These are phyloP conservation scores for Limnomonas spitsbergensis DNA, from an alignment of 139 green algal genomes.

Conservation along the genomic window DNA sequence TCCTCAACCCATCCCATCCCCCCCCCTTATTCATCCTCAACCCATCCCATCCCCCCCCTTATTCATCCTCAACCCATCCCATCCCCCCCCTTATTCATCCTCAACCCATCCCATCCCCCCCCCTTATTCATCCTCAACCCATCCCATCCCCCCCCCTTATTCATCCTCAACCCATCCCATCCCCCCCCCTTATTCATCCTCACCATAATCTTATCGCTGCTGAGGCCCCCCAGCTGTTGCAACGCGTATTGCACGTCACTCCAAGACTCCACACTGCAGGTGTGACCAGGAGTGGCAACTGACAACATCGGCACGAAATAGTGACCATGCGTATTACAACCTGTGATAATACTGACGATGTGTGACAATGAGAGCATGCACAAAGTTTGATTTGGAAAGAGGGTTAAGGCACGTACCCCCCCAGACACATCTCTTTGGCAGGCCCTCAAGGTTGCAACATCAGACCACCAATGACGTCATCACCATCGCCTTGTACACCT, in stretches of 20 bases:
- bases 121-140: too few relatives aligned
- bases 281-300: neutral
- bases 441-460: neutral
- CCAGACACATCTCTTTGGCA: neutral
- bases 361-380: neutral
- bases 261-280: neutral
- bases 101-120: too few relatives aligned
- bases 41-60: too few relatives aligned
- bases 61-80: too few relatives aligned
- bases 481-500: neutral
- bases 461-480: neutral
- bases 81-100: too few relatives aligned
- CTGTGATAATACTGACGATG: neutral
- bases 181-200: too few relatives aligned
- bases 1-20: too few relatives aligned
- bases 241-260: neutral
- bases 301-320: neutral
- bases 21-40: too few relatives aligned
- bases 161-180: too few relatives aligned
- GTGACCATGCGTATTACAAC: neutral
- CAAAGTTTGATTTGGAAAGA: too few relatives aligned
- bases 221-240: neutral
- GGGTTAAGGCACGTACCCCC: too few relatives aligned
- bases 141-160: too few relatives aligned
- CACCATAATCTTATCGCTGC: neutral